These are phyloP conservation scores for Hanseniaspora pseudoguilliermondii DNA, from an alignment of 805 yeast species.

Conservation along the genomic window DNA sequence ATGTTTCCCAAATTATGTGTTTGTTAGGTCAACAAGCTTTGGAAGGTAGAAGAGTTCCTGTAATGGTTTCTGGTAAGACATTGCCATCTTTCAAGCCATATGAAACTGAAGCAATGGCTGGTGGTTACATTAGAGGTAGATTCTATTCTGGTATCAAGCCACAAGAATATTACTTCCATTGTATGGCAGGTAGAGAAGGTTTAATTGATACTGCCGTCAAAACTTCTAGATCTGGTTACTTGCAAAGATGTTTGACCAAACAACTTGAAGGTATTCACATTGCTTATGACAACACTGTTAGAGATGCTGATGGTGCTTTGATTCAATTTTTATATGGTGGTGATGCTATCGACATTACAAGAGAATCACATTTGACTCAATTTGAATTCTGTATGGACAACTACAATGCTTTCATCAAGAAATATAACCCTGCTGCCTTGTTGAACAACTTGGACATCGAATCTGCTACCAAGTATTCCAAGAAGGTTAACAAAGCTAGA, in stretches of 20 bases:
- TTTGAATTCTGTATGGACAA: slow-evolving; percentile 88
- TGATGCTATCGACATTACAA: slow-evolving; percentile 86
- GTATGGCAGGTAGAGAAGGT: slow-evolving; percentile 99
- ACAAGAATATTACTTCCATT: slow-evolving; percentile 98
- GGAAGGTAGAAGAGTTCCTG: slow-evolving; percentile 98
- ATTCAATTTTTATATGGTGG: slow-evolving; percentile 96
- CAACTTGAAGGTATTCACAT: slow-evolving; percentile 95
- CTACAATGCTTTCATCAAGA: slow-evolving; percentile 70
- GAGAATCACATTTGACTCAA: slow-evolving; percentile 86
- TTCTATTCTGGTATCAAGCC: slow-evolving; percentile 97
- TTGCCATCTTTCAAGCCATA: slow-evolving; percentile 91
- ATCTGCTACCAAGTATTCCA: slow-evolving; percentile 63
- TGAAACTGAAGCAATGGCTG: slow-evolving; percentile 95
- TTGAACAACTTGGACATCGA: slow-evolving; percentile 70
- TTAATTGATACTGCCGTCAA: slow-evolving; percentile 98
- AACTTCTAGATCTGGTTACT: slow-evolving; percentile 94
- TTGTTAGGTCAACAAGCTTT: slow-evolving; percentile 95
- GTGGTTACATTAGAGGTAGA: slow-evolving; percentile 94
- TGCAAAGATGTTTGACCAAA: slow-evolving; percentile 95
- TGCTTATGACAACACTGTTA: slow-evolving; percentile 84
- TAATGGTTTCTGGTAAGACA: slow-evolving; percentile 96
- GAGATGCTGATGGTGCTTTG: slow-evolving; percentile 90
- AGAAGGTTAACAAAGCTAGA: slow-evolving; percentile 63
- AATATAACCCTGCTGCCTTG: slow-evolving; percentile 71
- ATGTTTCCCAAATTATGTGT: slow-evolving; percentile 99